A percentile compares a stretch with the other conserved stretches of the same genome.
These are phyloP conservation scores for Punctularia strigosozonata DNA, from an alignment of 768 basidiomycete species.

Conservation along the genomic window DNA sequence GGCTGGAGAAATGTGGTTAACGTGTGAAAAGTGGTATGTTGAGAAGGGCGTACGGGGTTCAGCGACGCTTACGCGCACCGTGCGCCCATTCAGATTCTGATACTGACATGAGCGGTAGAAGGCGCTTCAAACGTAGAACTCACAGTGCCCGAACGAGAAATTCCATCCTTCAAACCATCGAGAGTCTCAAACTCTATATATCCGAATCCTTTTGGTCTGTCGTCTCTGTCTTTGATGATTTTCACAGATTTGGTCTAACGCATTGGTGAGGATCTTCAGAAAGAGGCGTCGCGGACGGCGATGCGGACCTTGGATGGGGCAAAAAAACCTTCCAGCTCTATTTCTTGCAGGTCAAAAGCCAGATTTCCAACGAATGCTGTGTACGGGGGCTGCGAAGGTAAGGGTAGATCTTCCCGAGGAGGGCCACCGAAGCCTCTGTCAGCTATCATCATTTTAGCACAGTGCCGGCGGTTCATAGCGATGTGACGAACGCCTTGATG, in stretches of 20 bases:
- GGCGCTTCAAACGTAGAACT: slow-evolving; percentile 15
- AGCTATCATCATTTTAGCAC: background rate
- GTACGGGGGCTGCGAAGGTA: slow-evolving; percentile 90
- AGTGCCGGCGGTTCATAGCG: slow-evolving; percentile 1
- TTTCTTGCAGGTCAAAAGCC: slow-evolving; percentile 82
- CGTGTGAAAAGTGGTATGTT: slow-evolving; percentile 7
- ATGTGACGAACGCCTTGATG: slow-evolving; percentile 42
- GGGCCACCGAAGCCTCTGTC: slow-evolving; percentile 49
- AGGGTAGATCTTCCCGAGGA: slow-evolving; percentile 82
- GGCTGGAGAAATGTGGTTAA: slow-evolving; percentile 31
- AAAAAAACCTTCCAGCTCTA: slow-evolving; percentile 77
- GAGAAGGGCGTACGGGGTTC: slow-evolving; percentile 69
- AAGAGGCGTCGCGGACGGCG: background rate
- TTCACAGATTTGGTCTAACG: slow-evolving; percentile 71
- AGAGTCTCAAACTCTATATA: slow-evolving; percentile 91
- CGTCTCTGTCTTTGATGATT: slow-evolving; percentile 87
- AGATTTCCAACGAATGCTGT: slow-evolving; percentile 97
- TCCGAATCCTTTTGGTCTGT: slow-evolving; percentile 95
- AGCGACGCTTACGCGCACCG: slow-evolving; percentile 85
- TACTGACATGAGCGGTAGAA: background rate
- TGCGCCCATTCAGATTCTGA: slow-evolving; percentile 65
- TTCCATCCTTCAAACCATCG: slow-evolving; percentile 76
- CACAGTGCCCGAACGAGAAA: slow-evolving; percentile 61
- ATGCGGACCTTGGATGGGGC: slow-evolving; percentile 40
- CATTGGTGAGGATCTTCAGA: background rate